phyloP scores from a whole-genome alignment of 495 filamentous ascomycete species.

The Tuber microsphaerosporum region DNA sequence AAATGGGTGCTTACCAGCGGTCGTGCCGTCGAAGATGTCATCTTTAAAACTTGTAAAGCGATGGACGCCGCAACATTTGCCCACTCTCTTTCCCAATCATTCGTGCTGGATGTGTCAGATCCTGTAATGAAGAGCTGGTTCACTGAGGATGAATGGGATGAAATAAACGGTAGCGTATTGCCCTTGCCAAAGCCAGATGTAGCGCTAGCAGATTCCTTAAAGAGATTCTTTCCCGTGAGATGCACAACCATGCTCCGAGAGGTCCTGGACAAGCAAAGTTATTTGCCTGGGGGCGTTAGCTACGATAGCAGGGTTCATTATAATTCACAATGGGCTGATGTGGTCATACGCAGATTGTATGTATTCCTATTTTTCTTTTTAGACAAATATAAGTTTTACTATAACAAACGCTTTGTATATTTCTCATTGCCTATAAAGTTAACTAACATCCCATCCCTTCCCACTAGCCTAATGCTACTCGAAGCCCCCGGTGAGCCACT shows the following conservation, averaged over 20 bases:
- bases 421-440: neutral
- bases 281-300: too few species aligned
- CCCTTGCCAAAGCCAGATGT: too few species aligned
- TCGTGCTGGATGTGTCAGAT: constrained; percentile 27
- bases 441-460: neutral
- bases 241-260: too few species aligned
- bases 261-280: too few species aligned
- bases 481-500: constrained; percentile 28
- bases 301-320: constrained; percentile 6
- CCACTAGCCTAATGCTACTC: constrained; percentile 20
- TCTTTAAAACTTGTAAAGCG: constrained; percentile 13
- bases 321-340: neutral
- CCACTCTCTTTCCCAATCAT: constrained; percentile 26
- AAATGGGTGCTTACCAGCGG: constrained; percentile 31
- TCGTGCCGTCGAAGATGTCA: constrained; percentile 22
- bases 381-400: neutral
- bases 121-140: neutral
- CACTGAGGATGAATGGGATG: neutral
- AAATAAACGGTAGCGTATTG: too few species aligned
- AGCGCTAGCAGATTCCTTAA: too few species aligned
- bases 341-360: too few species aligned
- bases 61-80: constrained; percentile 26
- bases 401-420: neutral
- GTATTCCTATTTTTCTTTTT: constrained; percentile 1
- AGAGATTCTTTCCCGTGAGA: too few species aligned